Base-by-base conservation (phyloP, 2,329 filamentous ascomycete species). In the Fusarium citri region DNA sequence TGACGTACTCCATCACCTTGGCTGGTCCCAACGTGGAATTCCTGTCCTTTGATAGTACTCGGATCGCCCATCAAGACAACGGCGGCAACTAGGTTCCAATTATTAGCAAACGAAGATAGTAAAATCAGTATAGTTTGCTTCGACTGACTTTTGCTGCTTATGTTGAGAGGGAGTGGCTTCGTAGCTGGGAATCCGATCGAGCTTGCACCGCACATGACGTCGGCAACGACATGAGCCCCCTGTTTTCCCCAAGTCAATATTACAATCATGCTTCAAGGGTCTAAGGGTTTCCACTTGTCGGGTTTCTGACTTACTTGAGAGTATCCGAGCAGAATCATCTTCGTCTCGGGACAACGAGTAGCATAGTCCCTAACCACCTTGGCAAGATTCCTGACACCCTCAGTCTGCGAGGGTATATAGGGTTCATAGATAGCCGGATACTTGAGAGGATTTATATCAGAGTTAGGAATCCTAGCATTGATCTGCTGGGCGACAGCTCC, bases 41-140 rank as follows among this genome's bases (percentile, higher is more conserved):
- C 23, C 8, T 73, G 72, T 2, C 60, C 59, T 28, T 55, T 48
- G 1, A 68, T 72, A n/a, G 58, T 71, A 25, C 72, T 73, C 2
- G 72, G 72, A n/a, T 74, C 72, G 4, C 72, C 72, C 68, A 74
- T 73, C 6, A 73, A n/a, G 30, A 74, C 53, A 8, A 72, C 45
- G 5, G 72, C 72, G 8, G 55, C 64, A 43, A 74, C 72, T 75
- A 15, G 14, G 26, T 10, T 3, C 2, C 2, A 12, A n/a, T 0
- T 4, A 18, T 55, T 20, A 60, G 56, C 3, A 54, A 22, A 2
- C 2, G 5, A 9, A 3, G 9, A 22, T 5, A 7, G 2, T 0
- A 3, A 23, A 34, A 3, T 4, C 12, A 1, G 1, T 2, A 5
- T 41, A 14, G 5, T 0, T 22, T 15, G 12, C 5, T 28, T n/a